Evolutionary conservation across 1,284 basidiomycete genomes (phyloP), one percentile per base, ranked within the genome.

Genomic region (Ceraceosorus bombacis): DNA sequence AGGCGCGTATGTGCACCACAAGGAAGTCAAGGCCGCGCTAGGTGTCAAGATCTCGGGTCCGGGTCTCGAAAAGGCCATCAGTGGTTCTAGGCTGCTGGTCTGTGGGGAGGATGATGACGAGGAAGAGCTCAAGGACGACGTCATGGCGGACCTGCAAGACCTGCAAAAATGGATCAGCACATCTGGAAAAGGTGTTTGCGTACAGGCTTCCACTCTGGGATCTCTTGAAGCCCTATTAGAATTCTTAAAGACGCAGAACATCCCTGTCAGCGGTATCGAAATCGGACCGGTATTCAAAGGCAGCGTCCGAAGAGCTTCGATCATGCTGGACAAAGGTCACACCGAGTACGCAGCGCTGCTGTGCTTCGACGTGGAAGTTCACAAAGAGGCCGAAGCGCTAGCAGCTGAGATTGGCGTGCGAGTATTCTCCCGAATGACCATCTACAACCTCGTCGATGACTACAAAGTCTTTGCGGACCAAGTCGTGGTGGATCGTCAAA

Each of bases 1-100:
- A 90, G 94, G 92, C 39, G 85, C 86, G 55, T 99, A 98, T 75
- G 91, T 99, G 51, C 95, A 98, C 76, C 89, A 98, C 82, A 96
- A 94, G 81, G 88, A 91, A 79, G 90, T 98, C 79, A 97, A 94
- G 81, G 95, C 95, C 4, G 93, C 95, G 5, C 83, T 97, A 57
- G 95, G 95, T 80, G 89, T 99, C 78, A 99, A 99, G 82, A 87
- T 99, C 68, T 85, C 88, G 38, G 95, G 91, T 0, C 88, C 94
- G 1, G 94, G 96, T 78, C 85, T 99, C 39, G 95, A 98, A 74
- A 97, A 97, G 80, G 94, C 95, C n/a, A 95, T 98, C 66, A 93
- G 94, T 61, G 95, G 95, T 77, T 97, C 94, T 51, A 86, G 92
- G 12, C 81, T 99, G 62, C 84, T 97, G 51, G 90, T 98, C 48